Conservation (phyloP, 2,329 filamentous ascomycete genomes). For the Thielaviopsis punctulata region DNA sequence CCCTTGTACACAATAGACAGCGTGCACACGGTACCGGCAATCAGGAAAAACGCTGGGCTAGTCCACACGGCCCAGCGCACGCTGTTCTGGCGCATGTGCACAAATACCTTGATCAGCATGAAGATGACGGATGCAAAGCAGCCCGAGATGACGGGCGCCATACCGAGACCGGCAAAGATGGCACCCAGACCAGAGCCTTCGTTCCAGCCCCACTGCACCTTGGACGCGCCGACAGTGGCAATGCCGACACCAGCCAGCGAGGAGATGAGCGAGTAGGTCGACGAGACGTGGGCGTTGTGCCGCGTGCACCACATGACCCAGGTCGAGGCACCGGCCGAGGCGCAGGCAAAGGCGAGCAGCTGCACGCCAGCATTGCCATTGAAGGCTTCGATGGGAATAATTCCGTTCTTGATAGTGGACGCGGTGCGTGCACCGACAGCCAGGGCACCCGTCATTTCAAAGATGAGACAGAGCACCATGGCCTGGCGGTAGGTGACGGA, state of each 20-base stretch:
- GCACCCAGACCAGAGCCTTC: constrained; percentile 50
- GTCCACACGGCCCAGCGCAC: constrained; percentile 56
- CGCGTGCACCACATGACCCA: constrained; percentile 73
- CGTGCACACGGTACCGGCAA: constrained; percentile 57
- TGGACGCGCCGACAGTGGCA: constrained; percentile 41
- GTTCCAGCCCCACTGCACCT: constrained; percentile 56
- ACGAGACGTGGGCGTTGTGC: constrained; percentile 56
- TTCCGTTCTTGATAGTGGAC: constrained; percentile 65
- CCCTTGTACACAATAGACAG: constrained; percentile 71
- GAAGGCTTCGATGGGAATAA: constrained; percentile 45
- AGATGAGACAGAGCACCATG: constrained; percentile 47
- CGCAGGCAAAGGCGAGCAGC: constrained; percentile 49
- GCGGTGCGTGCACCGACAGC: constrained; percentile 52
- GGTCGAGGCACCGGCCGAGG: constrained; percentile 43
- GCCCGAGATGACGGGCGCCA: constrained; percentile 52
- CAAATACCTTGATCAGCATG: constrained; percentile 52
- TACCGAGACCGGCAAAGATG: constrained; percentile 53
- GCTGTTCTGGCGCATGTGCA: constrained; percentile 55
- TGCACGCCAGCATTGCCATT: constrained; percentile 44
- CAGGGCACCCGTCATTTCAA: constrained; percentile 51
- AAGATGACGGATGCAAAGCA: constrained; percentile 52
- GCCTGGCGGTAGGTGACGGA: constrained; percentile 55
- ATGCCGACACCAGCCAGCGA: constrained; percentile 53
- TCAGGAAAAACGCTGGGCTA: constrained; percentile 61
- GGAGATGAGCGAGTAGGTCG: constrained; percentile 54